Base-by-base conservation (phyloP, 768 basidiomycete genomes). In the Russula lepida region DNA sequence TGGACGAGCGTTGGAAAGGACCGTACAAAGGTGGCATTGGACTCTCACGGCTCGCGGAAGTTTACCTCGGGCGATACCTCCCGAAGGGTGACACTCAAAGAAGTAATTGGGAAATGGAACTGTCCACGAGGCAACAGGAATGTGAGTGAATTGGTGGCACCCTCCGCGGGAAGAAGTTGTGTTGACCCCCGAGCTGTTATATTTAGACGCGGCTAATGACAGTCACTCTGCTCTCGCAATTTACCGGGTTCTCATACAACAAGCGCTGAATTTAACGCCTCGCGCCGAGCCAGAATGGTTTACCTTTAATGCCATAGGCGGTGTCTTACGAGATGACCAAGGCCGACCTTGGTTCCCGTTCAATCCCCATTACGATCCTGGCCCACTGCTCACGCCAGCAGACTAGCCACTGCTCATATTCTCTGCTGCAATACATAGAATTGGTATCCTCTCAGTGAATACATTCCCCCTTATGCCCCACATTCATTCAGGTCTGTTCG, bases 1-100 rank as follows among this genome's bases (percentile, higher is more conserved):
- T 83, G 47, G 89, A 91, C 64, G 73, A 73, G 6, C 78, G 77
- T 32, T 91, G 89, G 88, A 84, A 86, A 71, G 89, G 88, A 43
- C 80, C 75, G 60, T 90, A 88, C 66, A 76, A 71, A n/a, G 60
- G 68, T 5, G 74, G 78, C 11, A 77, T 92, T 39, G 85, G 87
- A 19, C 77, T 91, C 9, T 77, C 86, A 28, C 78, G 84, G 19
- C 76, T 92, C 0, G 74, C 84, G n/a, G 82, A 84, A 64, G 71
- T 73, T 1, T 92, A 90, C 58, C 75, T 84, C 61, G 73, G 77
- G 41, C 73, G 76, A 13, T 67, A 72, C 0, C 70, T 92, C 27
- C 56, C 68, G 2, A 92, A 92, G 67, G 85, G 84, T 3, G 82
- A 71, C 62, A 73, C 79, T n/a, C 79, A 78, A 32, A 77, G 79